Evolutionary conservation across 768 basidiomycete genomes (phyloP).

Genomic region (Podaxis rugospora): DNA sequence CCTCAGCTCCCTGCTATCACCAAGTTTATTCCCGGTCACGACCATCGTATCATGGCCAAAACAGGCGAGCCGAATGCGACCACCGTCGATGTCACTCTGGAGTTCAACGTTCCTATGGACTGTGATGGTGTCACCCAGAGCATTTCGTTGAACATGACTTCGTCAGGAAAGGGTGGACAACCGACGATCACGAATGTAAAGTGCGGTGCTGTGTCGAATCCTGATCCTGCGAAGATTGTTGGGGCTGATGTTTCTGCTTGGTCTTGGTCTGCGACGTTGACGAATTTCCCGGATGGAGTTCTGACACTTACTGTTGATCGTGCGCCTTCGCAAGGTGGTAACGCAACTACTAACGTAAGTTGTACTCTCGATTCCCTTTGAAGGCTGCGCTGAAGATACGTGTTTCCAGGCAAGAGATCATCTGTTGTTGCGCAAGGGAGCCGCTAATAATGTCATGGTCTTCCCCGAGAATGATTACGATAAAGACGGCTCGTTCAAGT

Average conservation of each 20-base stretch:
- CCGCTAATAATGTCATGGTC: conserved; percentile 74
- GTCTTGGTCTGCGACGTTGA: conserved; percentile 72
- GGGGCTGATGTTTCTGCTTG: conserved; percentile 58
- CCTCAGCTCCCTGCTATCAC: conserved; percentile 70
- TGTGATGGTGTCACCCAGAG: conserved; percentile 63
- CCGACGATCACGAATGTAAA: conserved; percentile 49
- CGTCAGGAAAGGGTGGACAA: conserved; percentile 53
- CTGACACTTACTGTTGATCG: conserved; percentile 63
- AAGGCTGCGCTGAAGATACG: not conserved
- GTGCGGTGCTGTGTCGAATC: conserved; percentile 47
- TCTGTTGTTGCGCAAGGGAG: conserved; percentile 78
- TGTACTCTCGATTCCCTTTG: not conserved
- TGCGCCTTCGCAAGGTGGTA: conserved; percentile 37
- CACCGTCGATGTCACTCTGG: conserved; percentile 63
- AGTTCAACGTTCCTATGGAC: conserved; percentile 77
- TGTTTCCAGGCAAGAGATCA: conserved; percentile 58
- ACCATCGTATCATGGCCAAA: conserved; percentile 58
- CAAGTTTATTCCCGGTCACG: conserved; percentile 83
- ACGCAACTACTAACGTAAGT: conserved; percentile 53
- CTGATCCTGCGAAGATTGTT: conserved; percentile 44
- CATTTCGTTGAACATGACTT: conserved; percentile 64
- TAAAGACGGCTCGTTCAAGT: conserved; percentile 45
- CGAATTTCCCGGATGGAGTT: conserved; percentile 78
- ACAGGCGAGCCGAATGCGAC: conserved; percentile 45
- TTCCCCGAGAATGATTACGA: conserved; percentile 83